Conservation (phyloP, 2,329 filamentous ascomycete species). For the Tolypocladium tundrense region DNA sequence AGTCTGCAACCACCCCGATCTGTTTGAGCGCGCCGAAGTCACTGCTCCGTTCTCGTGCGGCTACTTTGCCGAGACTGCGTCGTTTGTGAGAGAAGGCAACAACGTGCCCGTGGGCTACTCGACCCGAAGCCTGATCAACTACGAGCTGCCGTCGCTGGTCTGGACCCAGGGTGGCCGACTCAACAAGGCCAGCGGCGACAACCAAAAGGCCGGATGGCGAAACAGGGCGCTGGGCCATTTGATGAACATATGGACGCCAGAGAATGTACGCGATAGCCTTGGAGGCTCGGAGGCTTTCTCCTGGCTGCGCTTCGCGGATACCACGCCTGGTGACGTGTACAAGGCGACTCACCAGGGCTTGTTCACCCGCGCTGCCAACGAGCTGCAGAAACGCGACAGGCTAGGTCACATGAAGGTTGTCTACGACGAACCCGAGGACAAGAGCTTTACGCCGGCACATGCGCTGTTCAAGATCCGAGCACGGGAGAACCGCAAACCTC, state of each 20-base stretch:
- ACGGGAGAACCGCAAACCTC: slow-evolving; percentile 52
- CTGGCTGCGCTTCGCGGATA: slow-evolving; percentile 80
- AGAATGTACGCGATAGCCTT: slow-evolving; percentile 60
- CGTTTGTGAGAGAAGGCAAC: slow-evolving; percentile 81
- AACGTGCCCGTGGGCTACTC: slow-evolving; percentile 79
- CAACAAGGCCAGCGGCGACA: slow-evolving; percentile 61
- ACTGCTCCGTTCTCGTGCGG: slow-evolving; percentile 73
- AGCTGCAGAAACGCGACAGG: slow-evolving; percentile 44
- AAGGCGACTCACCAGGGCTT: slow-evolving; percentile 58
- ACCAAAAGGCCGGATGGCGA: slow-evolving; percentile 67
- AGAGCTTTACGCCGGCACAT: slow-evolving; percentile 59
- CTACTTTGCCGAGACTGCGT: slow-evolving; percentile 91
- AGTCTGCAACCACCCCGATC: slow-evolving; percentile 95
- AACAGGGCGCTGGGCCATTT: slow-evolving; percentile 67
- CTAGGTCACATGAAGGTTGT: slow-evolving; percentile 56
- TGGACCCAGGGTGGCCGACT: slow-evolving; percentile 73
- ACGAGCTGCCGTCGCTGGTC: slow-evolving; percentile 70
- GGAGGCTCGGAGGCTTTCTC: slow-evolving; percentile 62
- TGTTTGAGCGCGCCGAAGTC: slow-evolving; percentile 92
- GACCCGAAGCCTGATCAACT: slow-evolving; percentile 76
- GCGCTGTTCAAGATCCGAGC: slow-evolving; percentile 73
- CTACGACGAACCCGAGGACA: slow-evolving; percentile 57
- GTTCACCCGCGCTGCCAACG: slow-evolving; percentile 61
- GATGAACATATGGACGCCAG: slow-evolving; percentile 83
- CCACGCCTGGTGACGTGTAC: slow-evolving; percentile 63